phyloP scores from a whole-genome alignment of 805 yeast genomes.

The Phaffomyces thermotolerans region DNA sequence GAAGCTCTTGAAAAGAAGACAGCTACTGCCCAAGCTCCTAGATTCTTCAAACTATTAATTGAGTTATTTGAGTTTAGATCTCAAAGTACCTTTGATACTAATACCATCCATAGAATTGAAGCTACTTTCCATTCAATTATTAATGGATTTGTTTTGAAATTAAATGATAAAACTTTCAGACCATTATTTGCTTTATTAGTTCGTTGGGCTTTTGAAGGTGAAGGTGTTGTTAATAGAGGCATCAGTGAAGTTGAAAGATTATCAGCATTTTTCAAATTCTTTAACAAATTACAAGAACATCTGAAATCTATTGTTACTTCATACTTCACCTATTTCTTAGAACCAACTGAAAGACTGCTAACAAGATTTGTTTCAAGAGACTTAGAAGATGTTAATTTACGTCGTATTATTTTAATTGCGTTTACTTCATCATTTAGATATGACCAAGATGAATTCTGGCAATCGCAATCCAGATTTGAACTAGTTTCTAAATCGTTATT shows the following conservation, averaged over 20 bases:
- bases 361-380: constrained; percentile 38
- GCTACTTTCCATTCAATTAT: constrained; percentile 67
- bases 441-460: constrained; percentile 95
- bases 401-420: constrained; percentile 68
- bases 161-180: constrained; percentile 89
- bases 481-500: constrained; percentile 55
- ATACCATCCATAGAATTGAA: constrained; percentile 77
- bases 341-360: constrained; percentile 55
- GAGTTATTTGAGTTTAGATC: constrained; percentile 65
- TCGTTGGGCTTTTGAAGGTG: constrained; percentile 90
- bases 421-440: constrained; percentile 75
- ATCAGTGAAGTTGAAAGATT: constrained; percentile 51
- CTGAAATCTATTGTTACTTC: constrained; percentile 82
- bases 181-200: constrained; percentile 83
- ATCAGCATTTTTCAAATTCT: constrained; percentile 75
- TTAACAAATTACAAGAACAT: constrained; percentile 75
- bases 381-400: constrained; percentile 44
- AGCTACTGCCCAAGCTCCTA: constrained; percentile 62
- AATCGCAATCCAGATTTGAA: constrained; percentile 77
- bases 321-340: constrained; percentile 80
- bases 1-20: constrained; percentile 65
- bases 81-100: constrained; percentile 51
- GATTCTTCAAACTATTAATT: constrained; percentile 62
- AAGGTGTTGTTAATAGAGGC: constrained; percentile 43
- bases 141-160: constrained; percentile 72